Evolutionary conservation across 331 rosid species (phyloP).

Genomic region (Quercus tomentella): DNA sequence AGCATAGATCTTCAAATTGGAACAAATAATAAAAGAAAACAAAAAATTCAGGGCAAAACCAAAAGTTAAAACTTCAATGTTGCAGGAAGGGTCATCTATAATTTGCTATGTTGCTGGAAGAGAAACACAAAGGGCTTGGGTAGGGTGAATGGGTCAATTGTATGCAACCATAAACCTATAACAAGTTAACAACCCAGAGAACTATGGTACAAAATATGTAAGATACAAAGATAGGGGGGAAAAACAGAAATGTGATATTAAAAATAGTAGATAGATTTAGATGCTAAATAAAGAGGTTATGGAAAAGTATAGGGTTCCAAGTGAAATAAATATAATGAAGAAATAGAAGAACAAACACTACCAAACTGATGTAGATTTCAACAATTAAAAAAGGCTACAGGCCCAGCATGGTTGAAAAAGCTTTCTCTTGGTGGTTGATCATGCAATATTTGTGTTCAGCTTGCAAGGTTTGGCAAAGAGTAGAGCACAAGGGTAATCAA

Average conservation of each 20-base stretch:
- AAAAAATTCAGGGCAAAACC: conserved; percentile 9
- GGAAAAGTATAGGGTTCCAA: neutral
- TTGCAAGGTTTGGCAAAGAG: neutral
- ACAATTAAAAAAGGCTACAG: neutral
- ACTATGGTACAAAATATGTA: neutral
- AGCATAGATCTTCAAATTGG: neutral
- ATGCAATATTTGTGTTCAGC: neutral
- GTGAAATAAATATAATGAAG: neutral
- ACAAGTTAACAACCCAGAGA: neutral
- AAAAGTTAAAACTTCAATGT: neutral
- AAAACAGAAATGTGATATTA: neutral
- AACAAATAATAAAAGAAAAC: conserved; percentile 6
- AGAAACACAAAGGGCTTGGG: neutral
- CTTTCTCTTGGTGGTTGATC: neutral
- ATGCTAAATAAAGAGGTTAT: neutral
- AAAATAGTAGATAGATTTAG: neutral
- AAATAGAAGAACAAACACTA: neutral
- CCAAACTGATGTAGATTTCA: neutral
- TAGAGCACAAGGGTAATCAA: neutral
- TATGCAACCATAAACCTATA: neutral
- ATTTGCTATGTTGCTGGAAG: neutral
- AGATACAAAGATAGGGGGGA: neutral
- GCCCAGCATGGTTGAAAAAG: neutral
- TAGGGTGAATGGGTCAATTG: neutral
- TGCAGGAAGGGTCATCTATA: neutral